Conservation (phyloP, 306 rosid species). For the Alnus rubra region DNA sequence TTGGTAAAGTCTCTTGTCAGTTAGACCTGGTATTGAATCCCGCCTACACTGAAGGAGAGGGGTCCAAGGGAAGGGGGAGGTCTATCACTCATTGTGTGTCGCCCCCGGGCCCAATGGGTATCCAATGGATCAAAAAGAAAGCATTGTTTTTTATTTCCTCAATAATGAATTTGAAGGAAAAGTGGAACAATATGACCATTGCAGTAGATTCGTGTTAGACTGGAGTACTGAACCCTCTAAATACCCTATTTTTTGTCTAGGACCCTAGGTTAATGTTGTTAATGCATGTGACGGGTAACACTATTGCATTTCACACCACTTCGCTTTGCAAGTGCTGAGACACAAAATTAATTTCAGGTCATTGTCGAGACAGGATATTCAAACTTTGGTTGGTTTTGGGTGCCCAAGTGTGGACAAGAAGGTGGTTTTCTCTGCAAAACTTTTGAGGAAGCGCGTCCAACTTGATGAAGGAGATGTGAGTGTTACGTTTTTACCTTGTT, state of each 20-base stretch:
- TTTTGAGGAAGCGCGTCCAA: conserved; percentile 79
- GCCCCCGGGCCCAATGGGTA: background rate
- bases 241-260: background rate
- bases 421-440: conserved; percentile 89
- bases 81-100: background rate
- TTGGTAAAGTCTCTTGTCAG: background rate
- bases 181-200: too few relatives aligned
- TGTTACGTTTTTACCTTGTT: background rate
- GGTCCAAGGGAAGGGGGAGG: background rate
- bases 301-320: conserved; percentile 10
- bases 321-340: conserved; percentile 35
- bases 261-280: conserved; percentile 12
- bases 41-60: background rate
- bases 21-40: background rate
- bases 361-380: conserved; percentile 80
- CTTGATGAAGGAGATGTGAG: conserved; percentile 99
- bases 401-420: conserved; percentile 83
- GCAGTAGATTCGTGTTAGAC: too few relatives aligned
- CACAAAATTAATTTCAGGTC: conserved; percentile 65
- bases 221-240: background rate
- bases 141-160: background rate
- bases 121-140: background rate
- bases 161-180: too few relatives aligned
- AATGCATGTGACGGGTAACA: conserved; percentile 18
- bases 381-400: conserved; percentile 88